Base-by-base conservation (phyloP, 495 filamentous ascomycete genomes). In the Hypoxylon cercidicola region DNA sequence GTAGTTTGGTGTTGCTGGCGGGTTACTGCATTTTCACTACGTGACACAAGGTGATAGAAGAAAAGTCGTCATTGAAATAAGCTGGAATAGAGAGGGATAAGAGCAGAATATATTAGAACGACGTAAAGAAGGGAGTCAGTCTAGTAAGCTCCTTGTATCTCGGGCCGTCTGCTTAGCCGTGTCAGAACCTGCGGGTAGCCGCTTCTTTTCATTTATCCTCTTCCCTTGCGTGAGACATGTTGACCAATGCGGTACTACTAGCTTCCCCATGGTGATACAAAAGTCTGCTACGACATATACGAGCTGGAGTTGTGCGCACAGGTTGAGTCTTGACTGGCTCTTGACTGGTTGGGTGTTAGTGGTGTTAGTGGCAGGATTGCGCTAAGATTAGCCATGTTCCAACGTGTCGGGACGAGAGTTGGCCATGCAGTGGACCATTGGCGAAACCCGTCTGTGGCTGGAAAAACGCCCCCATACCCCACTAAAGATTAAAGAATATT, bases 281-380 rank as follows among this genome's bases (percentile, higher is more conserved):
- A 44, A 56, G 25, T 54, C 13, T 66, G 13, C 45, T 66, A 66
- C 63, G 56, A 56, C 63, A 46, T 56, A 61, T 66, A 53, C 62
- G 47, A 51, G 20, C n/a, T 25, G 32, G 34, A 37, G 43, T 55
- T 55, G 41, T 37, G 40, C 47, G 49, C 28, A 44, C 28, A 7
- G 25, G 3, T 7, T 28, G 25, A 28, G 25, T 28, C 25, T 28
- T 28, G 25, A 28, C 25, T 28, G 25, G 25, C 25, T 28, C 3
- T n/a, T n/a, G n/a, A n/a, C n/a, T n/a, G n/a, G n/a, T n/a, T n/a
- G n/a, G n/a, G n/a, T n/a, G n/a, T n/a, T n/a, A n/a, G n/a, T n/a
- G 25, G 7, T 3, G 25, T 3, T 28, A 28, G 25, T 28, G 25
- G 20, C n/a, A 53, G 47, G 23, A 39, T 43, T 50, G 60, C 65